Evolutionary conservation across 2,329 filamentous ascomycete genomes (phyloP), one percentile per base, ranked within the genome.

Genomic region (Aureobasidium zeae): DNA sequence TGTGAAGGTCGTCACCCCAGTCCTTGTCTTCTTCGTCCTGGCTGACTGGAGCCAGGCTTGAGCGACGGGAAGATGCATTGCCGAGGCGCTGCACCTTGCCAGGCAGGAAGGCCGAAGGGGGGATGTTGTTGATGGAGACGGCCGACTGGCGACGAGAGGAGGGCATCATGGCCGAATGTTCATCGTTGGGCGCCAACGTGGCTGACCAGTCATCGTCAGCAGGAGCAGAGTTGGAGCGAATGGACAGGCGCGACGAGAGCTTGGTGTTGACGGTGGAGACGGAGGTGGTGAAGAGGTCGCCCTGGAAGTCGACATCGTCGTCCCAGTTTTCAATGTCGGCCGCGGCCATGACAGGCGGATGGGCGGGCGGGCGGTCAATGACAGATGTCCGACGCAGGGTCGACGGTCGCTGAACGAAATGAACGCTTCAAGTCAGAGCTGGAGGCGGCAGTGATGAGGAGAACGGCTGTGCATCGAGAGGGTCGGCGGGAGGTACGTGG

Each of bases 41-140:
- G 36, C 20, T 32, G 25, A 37, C 38, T 25, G 71, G 57, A 47
- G 65, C 67, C n/a, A n/a, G n/a, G n/a, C n/a, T n/a, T 51, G 61
- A 62, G 44, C 55, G 54, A n/a, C 44, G 52, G 46, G 65, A 65
- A 45, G 63, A 64, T 51, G 67, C 66, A 60, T 68, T 72, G 10
- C 88, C 88, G 24, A 96, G 72, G 53, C 88, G 75, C 67, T 93
- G 94, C 58, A 96, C 96, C 8, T 87, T 89, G 41, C 91, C 91
- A 42, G 89, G 89, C 60, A 91, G 76, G 30, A 98, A 70, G 21
- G 91, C 91, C 15, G 89, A 94, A 21, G 84, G 78, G 1, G 89
- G 87, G 22, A 96, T 79, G 58, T 88, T 88, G 39, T 77, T 71
- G 45, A 96, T 77, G 5, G 91, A 89, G 51, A 98, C 94, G 53